Conservation (phyloP, 495 filamentous ascomycete genomes). For the Wilcoxina mikolae region DNA sequence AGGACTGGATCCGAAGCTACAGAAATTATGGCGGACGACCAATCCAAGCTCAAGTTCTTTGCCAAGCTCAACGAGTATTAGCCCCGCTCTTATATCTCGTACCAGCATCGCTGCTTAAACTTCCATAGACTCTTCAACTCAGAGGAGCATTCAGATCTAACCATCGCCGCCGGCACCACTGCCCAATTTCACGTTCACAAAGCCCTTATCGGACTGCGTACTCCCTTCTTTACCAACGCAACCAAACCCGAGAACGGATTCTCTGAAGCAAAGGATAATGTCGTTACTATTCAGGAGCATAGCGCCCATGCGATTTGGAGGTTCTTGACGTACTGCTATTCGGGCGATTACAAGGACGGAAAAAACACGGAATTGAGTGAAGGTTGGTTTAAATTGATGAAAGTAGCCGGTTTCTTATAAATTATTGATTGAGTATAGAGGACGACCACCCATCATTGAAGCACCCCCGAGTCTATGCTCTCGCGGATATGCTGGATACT, state of each 20-base stretch:
- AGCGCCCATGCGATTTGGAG: background rate
- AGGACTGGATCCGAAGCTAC: too few species aligned
- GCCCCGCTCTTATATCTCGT: background rate
- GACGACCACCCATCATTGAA: background rate
- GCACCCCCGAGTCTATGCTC: background rate
- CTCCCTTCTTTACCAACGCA: conserved; percentile 2
- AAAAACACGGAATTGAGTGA: background rate
- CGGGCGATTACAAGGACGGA: background rate
- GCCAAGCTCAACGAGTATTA: background rate
- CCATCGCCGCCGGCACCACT: background rate
- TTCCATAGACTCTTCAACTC: background rate
- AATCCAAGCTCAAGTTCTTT: conserved; percentile 1
- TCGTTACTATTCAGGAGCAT: conserved; percentile 1
- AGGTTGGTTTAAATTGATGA: background rate
- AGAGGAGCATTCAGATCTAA: background rate
- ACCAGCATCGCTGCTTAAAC: background rate
- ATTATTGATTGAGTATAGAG: background rate
- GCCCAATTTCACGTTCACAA: background rate
- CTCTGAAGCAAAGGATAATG: background rate
- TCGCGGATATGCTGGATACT: background rate
- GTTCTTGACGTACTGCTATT: conserved; percentile 1
- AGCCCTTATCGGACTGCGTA: background rate
- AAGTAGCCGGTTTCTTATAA: background rate
- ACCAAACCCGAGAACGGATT: background rate
- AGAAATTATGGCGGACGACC: background rate